Evolutionary conservation across 768 basidiomycete species (phyloP), one percentile per base, ranked within the genome.

Genomic region (Strobilomyces dryophilus): DNA sequence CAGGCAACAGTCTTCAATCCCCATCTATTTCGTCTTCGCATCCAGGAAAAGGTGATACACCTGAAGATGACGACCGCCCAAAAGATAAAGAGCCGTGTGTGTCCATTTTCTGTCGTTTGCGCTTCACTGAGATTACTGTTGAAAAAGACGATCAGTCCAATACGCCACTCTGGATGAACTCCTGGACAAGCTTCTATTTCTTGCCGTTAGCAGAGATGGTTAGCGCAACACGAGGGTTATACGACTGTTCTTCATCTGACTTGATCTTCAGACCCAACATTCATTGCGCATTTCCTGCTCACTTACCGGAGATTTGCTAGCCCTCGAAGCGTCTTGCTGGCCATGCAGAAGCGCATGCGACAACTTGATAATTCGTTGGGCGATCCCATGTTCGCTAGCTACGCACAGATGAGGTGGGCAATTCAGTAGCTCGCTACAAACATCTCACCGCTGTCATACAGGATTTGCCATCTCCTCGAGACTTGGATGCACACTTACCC

Each of bases 131-230:
- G n/a, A 6, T 17, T 24, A n/a, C 32, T 53, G 29, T 44, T 35
- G 48, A 49, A 31, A 58, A 24, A 79, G 76, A 46, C 74, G 83
- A 57, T 80, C 85, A 21, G 76, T 81, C 18, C 83, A 86, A 52
- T 92, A 84, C 78, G 84, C 85, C 44, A 85, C 83, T 37, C 63
- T 92, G 48, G 89, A 92, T 5, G 88, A 91, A 59, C 73, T 93
- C 37, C 72, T 93, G 37, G 87, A 92, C 65, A 92, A 89, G 64
- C 75, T 93, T 2, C 70, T 92, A 10, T 92, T 92, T 65, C 72
- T 92, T 65, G 80, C 87, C 42, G 84, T 93, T 48, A 91, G 88
- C 61, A 89, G 87, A 47, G 91, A 92, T 66, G 90, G 90, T 92
- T 58, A 72, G 66, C 31, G 49, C 15, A n/a, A n/a, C 29, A 27